Evolutionary conservation across 106 monocot species (phyloP).

Genomic region (Dactylorhiza incarnata): DNA sequence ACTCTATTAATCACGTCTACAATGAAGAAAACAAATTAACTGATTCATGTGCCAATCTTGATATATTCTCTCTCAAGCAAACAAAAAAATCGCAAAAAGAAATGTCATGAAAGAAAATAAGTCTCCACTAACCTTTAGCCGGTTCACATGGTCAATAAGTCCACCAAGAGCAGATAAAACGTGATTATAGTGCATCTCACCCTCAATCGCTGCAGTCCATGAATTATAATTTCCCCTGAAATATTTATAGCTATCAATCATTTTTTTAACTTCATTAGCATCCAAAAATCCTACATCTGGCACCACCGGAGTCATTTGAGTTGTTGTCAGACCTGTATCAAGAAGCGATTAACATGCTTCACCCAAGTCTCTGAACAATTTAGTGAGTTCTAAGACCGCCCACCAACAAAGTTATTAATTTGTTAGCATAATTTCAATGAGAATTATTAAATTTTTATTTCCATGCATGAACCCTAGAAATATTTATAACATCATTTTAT

Average conservation of each 20-base stretch:
- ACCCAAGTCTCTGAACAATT: neutral
- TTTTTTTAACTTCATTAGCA: conserved; percentile 49
- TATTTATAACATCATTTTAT: neutral
- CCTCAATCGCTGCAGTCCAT: conserved; percentile 46
- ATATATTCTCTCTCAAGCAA: too few species aligned
- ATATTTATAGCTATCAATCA: conserved; percentile 56
- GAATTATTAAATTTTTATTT: neutral
- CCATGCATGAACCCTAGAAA: neutral
- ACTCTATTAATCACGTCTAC: too few species aligned
- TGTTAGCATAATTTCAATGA: neutral
- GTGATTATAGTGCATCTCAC: conserved; percentile 32
- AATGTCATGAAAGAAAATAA: neutral
- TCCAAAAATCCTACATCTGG: conserved; percentile 33
- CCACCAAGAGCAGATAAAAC: conserved; percentile 59
- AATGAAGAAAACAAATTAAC: too few species aligned
- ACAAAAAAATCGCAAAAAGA: neutral
- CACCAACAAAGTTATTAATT: neutral
- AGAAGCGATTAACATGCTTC: conserved; percentile 4
- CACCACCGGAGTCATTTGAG: conserved; percentile 58
- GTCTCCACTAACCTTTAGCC: conserved; percentile 50
- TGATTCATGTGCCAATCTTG: too few species aligned
- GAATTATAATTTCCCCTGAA: conserved; percentile 45
- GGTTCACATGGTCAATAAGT: conserved; percentile 55
- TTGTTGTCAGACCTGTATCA: conserved; percentile 43
- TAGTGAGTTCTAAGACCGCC: neutral